Evolutionary conservation across 768 basidiomycete species (phyloP).

Genomic region (Calocybe indica): DNA sequence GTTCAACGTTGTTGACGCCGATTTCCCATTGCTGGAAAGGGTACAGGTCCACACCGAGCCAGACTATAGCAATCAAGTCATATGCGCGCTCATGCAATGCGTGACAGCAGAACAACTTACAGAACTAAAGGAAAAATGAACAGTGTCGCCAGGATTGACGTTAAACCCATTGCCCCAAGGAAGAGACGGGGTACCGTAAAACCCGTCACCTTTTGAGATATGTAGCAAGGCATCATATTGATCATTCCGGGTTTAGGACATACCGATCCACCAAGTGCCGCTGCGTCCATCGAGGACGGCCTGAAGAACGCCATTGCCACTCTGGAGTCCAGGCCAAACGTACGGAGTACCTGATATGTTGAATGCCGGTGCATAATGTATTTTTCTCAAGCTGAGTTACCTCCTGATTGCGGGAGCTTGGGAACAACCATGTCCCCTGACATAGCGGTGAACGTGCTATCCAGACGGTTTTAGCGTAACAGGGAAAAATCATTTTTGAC

Average conservation of each 20-base stretch:
- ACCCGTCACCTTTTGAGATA: slow-evolving; percentile 15
- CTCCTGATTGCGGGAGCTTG: slow-evolving; percentile 15
- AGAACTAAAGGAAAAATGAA: slow-evolving; percentile 17
- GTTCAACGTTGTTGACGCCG: slow-evolving; percentile 16
- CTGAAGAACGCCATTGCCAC: slow-evolving; percentile 18
- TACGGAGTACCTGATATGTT: slow-evolving; percentile 15
- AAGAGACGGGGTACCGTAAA: slow-evolving; percentile 20
- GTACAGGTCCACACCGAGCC: slow-evolving; percentile 20
- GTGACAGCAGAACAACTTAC: slow-evolving; percentile 1
- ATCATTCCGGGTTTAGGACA: neutral
- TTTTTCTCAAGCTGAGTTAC: neutral
- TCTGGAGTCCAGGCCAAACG: slow-evolving; percentile 22
- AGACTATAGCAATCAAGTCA: slow-evolving; percentile 5
- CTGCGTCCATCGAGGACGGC: slow-evolving; percentile 21
- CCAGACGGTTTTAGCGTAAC: neutral
- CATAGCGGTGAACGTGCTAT: slow-evolving; percentile 17
- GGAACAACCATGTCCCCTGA: slow-evolving; percentile 21
- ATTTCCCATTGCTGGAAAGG: slow-evolving; percentile 16
- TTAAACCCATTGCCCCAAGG: slow-evolving; percentile 23
- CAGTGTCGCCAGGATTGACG: slow-evolving; percentile 19
- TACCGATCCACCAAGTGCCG: slow-evolving; percentile 23
- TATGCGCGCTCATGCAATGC: neutral
- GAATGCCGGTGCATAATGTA: neutral
- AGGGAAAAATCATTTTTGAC: neutral
- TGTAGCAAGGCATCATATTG: too few species aligned